Evolutionary conservation across 2,329 filamentous ascomycete genomes (phyloP).

Genomic region (Paraconiothyrium brasiliense): DNA sequence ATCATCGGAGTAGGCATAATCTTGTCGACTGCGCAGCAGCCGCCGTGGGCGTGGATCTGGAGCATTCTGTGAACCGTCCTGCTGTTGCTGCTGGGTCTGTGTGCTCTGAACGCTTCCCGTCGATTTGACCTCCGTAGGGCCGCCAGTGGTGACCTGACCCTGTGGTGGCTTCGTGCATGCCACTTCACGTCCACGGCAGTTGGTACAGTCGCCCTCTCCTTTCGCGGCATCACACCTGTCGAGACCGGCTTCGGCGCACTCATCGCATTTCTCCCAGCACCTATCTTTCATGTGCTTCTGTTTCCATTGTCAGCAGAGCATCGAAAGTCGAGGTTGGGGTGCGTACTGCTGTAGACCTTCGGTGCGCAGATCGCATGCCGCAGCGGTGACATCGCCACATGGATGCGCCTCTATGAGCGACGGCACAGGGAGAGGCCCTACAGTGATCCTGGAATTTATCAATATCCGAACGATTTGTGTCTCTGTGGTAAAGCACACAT

Average conservation of each 20-base stretch:
- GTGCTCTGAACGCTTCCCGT: not conserved
- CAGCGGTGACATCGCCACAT: not conserved
- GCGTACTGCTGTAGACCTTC: not conserved
- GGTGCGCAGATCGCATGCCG: not conserved
- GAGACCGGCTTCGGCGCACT: not conserved
- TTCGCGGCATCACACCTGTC: not conserved
- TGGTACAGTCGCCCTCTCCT: not conserved
- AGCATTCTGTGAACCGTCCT: not conserved
- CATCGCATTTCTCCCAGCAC: slow-evolving; percentile 1
- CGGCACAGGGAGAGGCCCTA: not conserved
- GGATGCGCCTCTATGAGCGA: not conserved
- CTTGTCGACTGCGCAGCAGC: not conserved
- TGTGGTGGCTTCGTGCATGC: not conserved
- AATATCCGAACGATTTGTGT: not conserved
- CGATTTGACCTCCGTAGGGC: not conserved
- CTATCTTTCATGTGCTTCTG: not conserved
- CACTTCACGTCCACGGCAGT: not conserved
- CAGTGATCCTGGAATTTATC: not conserved
- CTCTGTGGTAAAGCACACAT: not conserved
- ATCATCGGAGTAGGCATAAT: not conserved
- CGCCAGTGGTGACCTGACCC: not conserved
- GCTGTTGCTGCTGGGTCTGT: not conserved
- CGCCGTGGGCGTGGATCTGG: not conserved
- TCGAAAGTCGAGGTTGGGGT: not conserved
- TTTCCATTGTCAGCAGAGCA: not conserved